Conservation (phyloP, 2,329 filamentous ascomycete species). For the Fusarium sp. region DNA sequence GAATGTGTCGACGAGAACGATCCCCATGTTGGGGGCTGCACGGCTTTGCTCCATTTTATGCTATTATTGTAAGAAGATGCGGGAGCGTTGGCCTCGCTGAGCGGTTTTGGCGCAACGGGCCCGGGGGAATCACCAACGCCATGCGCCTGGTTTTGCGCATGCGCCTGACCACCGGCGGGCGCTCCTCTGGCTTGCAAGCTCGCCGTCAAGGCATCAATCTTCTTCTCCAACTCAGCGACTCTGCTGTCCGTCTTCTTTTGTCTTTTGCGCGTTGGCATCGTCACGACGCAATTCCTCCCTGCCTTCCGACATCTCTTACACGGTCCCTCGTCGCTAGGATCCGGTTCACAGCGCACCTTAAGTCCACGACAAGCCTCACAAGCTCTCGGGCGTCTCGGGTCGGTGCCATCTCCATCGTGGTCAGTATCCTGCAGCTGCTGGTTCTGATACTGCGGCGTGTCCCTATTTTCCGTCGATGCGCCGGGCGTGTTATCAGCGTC, state of each 20-base stretch:
- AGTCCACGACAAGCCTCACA: conserved; percentile 81
- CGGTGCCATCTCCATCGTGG: conserved; percentile 50
- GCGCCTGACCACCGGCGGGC: conserved; percentile 29
- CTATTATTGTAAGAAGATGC: conserved; percentile 19
- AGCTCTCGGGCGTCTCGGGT: conserved; percentile 76
- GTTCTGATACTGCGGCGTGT: conserved; percentile 22
- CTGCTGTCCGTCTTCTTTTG: conserved; percentile 93
- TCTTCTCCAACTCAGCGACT: conserved; percentile 91
- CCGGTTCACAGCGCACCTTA: conserved; percentile 88
- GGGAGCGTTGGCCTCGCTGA: conserved; percentile 17
- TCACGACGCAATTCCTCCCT: conserved; percentile 81
- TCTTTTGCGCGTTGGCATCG: conserved; percentile 79
- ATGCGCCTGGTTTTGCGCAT: conserved; percentile 16
- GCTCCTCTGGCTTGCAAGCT: conserved; percentile 72
- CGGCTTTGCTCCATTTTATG: conserved; percentile 20
- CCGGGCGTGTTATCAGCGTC: conserved; percentile 40
- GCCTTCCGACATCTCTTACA: conserved; percentile 86
- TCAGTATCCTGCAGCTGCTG: conserved; percentile 39
- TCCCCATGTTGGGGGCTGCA: conserved; percentile 37
- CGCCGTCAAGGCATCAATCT: conserved; percentile 89
- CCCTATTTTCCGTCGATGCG: conserved; percentile 41
- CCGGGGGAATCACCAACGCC: conserved; percentile 23
- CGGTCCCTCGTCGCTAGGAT: conserved; percentile 72
- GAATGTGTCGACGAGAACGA: conserved; percentile 25
- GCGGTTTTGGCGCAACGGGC: conserved; percentile 17